These are phyloP conservation scores for Papiliotrema fonsecae DNA, from an alignment of 1,284 basidiomycete genomes.

Conservation along the genomic window DNA sequence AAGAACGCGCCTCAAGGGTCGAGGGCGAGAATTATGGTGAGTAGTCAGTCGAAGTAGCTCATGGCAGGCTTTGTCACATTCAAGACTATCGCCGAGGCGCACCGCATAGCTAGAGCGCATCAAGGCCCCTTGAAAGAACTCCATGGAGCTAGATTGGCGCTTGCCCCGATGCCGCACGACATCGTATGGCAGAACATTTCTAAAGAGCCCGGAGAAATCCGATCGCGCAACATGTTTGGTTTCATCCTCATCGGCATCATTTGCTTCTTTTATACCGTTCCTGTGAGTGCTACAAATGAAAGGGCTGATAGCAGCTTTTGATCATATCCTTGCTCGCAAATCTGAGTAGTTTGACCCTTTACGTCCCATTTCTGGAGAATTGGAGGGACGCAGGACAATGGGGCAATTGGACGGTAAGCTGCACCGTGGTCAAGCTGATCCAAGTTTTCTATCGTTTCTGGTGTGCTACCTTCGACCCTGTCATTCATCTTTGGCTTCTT, in stretches of 20 bases:
- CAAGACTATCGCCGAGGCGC: conserved; percentile 83
- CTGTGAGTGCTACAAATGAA: conserved; percentile 50
- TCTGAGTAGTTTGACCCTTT: conserved; percentile 50
- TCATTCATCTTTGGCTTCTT: conserved; percentile 85
- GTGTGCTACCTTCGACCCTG: conserved; percentile 80
- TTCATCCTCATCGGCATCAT: conserved; percentile 68
- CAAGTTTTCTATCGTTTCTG: conserved; percentile 69
- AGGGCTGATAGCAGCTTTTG: conserved; percentile 19
- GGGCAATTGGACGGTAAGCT: conserved; percentile 41
- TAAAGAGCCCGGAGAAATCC: conserved; percentile 61
- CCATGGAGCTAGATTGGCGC: conserved; percentile 39
- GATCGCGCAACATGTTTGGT: conserved; percentile 65
- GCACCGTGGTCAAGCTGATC: neutral
- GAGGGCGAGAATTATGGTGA: conserved; percentile 71
- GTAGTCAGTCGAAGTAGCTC: neutral
- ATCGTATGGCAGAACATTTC: conserved; percentile 80
- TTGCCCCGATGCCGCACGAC: conserved; percentile 46
- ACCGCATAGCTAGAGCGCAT: conserved; percentile 46
- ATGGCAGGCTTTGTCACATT: conserved; percentile 72
- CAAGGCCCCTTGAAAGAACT: conserved; percentile 42
- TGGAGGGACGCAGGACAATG: conserved; percentile 62
- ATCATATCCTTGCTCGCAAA: conserved; percentile 46
- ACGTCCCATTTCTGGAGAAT: conserved; percentile 62
- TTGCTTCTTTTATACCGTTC: conserved; percentile 89
- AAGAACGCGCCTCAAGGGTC: conserved; percentile 20